Percentiles rank a stretch among this genome's conserved stretches.
Evolutionary conservation across 1,284 basidiomycete species (phyloP).

Genomic region (Trichosporon faecale): DNA sequence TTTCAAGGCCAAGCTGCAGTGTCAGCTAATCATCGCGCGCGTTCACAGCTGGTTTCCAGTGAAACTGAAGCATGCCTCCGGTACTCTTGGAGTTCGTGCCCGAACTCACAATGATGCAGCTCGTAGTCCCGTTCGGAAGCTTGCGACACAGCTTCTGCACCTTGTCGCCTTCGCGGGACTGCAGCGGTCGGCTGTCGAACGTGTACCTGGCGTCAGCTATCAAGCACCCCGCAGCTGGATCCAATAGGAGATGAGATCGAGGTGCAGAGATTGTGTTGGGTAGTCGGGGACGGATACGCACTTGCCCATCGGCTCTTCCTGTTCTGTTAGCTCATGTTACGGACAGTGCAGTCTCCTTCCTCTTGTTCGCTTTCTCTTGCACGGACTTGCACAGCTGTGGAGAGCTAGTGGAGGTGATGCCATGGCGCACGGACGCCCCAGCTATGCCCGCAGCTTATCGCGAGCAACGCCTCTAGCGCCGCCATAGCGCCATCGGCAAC

Average conservation of each 20-base stretch:
- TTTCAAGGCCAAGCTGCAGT: constrained; percentile 59
- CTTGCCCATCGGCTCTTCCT: constrained; percentile 6
- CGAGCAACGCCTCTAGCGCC: neutral
- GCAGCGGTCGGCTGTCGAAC: constrained; percentile 2
- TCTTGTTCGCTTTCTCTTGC: too few species aligned
- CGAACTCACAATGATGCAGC: constrained; percentile 61
- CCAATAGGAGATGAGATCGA: too few species aligned
- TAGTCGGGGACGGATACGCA: neutral
- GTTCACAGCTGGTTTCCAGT: too few species aligned
- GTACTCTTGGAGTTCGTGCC: too few species aligned
- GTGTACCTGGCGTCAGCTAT: constrained; percentile 1
- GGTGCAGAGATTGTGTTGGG: neutral
- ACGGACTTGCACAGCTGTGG: too few species aligned
- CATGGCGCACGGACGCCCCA: neutral
- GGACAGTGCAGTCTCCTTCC: neutral
- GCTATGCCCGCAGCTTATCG: neutral
- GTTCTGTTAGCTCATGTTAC: neutral
- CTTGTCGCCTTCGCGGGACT: neutral
- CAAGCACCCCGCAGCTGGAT: too few species aligned
- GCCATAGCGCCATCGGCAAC: neutral
- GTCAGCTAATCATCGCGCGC: too few species aligned
- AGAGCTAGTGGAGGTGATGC: too few species aligned
- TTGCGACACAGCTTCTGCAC: constrained; percentile 60
- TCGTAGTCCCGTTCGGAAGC: constrained; percentile 52
- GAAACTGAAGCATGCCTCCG: too few species aligned